phyloP scores from a whole-genome alignment of 1,284 basidiomycete species.

The Ganoderma resinaceum region DNA sequence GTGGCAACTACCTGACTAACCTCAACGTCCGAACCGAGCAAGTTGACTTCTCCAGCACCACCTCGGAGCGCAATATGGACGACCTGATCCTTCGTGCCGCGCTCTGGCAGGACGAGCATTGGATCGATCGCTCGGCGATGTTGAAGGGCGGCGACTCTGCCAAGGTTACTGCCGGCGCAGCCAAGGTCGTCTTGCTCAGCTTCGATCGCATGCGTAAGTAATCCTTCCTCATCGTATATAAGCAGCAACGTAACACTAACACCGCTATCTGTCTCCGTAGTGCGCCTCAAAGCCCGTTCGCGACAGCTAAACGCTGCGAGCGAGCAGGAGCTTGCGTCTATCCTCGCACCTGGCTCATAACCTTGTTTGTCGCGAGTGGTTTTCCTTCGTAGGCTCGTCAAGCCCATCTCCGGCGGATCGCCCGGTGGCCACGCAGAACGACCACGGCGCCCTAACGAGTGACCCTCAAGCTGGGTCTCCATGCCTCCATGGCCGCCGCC shows the following conservation, averaged over 20 bases:
- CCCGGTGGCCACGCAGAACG: neutral
- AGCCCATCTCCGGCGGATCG: neutral
- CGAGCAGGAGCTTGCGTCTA: slow-evolving; percentile 74
- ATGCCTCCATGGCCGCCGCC: neutral
- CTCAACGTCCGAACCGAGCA: slow-evolving; percentile 88
- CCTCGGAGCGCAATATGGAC: slow-evolving; percentile 86
- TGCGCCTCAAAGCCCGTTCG: slow-evolving; percentile 85
- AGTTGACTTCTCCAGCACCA: slow-evolving; percentile 71
- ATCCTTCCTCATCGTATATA: slow-evolving; percentile 15
- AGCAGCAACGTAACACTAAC: slow-evolving; percentile 2
- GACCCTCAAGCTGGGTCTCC: neutral
- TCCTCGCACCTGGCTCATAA: slow-evolving; percentile 53
- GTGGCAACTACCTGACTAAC: slow-evolving; percentile 91
- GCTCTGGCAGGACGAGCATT: slow-evolving; percentile 93
- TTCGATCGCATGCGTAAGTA: slow-evolving; percentile 90
- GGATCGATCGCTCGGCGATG: slow-evolving; percentile 83
- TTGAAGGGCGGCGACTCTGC: slow-evolving; percentile 52
- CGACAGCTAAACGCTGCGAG: slow-evolving; percentile 80
- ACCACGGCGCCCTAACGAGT: neutral
- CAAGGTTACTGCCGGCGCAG: slow-evolving; percentile 53
- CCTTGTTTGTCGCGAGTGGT: neutral
- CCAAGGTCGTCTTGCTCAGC: slow-evolving; percentile 89
- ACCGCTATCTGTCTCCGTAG: slow-evolving; percentile 43
- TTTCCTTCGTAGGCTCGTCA: neutral
- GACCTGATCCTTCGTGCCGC: slow-evolving; percentile 93